Conservation (phyloP, 345 rosid genomes). For the Heritiera littoralis region DNA sequence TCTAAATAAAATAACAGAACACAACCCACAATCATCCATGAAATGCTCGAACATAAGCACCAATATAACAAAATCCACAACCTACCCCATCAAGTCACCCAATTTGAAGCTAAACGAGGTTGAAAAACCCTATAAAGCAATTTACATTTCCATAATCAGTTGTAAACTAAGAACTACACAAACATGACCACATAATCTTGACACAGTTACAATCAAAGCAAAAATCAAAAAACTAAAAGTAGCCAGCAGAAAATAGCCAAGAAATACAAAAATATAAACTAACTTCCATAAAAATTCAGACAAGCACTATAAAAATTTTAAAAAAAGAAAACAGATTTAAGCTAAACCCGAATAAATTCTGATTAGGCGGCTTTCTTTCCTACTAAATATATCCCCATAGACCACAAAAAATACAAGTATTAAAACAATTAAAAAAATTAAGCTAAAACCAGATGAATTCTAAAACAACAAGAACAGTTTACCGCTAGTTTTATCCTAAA, state of each 20-base stretch:
- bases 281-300: not conserved
- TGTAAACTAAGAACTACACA: not conserved
- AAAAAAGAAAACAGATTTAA: too few species aligned
- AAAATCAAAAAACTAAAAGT: not conserved
- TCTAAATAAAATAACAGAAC: not conserved
- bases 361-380: not conserved
- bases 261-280: not conserved
- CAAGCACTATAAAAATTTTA: not conserved
- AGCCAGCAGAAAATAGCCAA: not conserved
- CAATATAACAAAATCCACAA: constrained; percentile 1
- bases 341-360: not conserved
- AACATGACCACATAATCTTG: not conserved
- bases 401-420: too few species aligned
- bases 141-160: not conserved
- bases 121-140: not conserved
- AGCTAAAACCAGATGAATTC: not conserved
- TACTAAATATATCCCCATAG: not conserved
- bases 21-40: not conserved
- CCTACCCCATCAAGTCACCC: constrained; percentile 2
- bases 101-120: constrained; percentile 4
- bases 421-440: too few species aligned
- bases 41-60: not conserved
- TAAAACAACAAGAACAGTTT: not conserved
- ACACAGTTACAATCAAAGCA: not conserved
- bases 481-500: not conserved